These are phyloP conservation scores for Multifurca ochricompacta DNA, from an alignment of 768 basidiomycete genomes.

Conservation along the genomic window DNA sequence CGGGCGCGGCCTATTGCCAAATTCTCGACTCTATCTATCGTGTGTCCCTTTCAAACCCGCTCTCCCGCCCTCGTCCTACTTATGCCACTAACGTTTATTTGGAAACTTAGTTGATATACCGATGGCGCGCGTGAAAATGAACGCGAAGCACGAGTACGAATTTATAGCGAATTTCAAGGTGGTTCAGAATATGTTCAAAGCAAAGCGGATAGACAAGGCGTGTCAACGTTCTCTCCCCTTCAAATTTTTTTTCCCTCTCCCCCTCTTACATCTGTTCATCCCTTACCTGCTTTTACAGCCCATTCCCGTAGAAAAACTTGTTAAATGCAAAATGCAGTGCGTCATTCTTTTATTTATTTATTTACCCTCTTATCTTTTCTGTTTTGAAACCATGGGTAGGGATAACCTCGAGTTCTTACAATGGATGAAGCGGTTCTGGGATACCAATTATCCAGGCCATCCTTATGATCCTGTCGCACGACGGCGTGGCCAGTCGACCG, in stretches of 20 bases:
- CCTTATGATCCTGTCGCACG: constrained; percentile 81
- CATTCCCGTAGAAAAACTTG: constrained; percentile 88
- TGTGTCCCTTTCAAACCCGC: constrained; percentile 31
- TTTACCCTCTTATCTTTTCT: too few species aligned
- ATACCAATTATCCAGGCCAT: constrained; percentile 80
- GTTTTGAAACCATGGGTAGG: constrained; percentile 38
- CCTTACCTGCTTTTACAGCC: constrained; percentile 43
- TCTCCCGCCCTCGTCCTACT: neutral
- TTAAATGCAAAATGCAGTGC: constrained; percentile 99
- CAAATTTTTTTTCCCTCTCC: too few species aligned
- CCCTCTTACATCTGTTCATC: neutral
- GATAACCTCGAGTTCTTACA: constrained; percentile 99
- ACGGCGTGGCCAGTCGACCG: constrained; percentile 68
- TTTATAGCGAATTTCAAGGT: constrained; percentile 94
- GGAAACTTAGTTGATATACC: constrained; percentile 73
- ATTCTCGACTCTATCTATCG: constrained; percentile 92
- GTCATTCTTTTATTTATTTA: constrained; percentile 29
- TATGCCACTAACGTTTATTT: neutral
- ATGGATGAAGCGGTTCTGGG: constrained; percentile 97
- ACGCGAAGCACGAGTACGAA: constrained; percentile 94
- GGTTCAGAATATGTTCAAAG: constrained; percentile 86
- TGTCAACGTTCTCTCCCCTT: constrained; percentile 25
- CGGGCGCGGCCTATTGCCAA: constrained; percentile 91
- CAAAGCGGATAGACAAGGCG: constrained; percentile 92
- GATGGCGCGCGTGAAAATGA: constrained; percentile 91